phyloP scores from a whole-genome alignment of 164 flowering plant genomes.

The Umbellularia californica region DNA sequence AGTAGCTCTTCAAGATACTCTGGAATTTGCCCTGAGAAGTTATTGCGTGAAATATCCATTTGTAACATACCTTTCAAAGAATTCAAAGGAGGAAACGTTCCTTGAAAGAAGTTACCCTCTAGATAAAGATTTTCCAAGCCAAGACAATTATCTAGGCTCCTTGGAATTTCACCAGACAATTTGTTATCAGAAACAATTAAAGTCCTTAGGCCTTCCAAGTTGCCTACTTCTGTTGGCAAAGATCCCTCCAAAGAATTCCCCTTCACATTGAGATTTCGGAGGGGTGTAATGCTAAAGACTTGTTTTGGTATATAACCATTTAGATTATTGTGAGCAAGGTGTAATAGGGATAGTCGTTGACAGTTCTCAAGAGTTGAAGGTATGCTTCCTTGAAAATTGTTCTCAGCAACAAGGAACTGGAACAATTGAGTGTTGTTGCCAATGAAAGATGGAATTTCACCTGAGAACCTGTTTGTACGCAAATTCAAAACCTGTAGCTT shows the following conservation, averaged over 20 bases:
- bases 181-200: neutral
- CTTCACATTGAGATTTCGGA: neutral
- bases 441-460: conserved; percentile 12
- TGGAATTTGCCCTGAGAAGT: conserved; percentile 3
- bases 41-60: conserved; percentile 8
- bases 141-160: conserved; percentile 3
- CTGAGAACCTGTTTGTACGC: conserved; percentile 4
- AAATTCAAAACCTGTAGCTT: neutral
- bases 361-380: conserved; percentile 8
- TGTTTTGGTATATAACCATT: neutral
- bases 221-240: neutral
- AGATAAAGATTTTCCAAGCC: neutral
- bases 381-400: conserved; percentile 9
- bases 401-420: neutral
- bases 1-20: neutral
- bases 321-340: neutral
- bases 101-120: conserved; percentile 10
- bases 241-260: neutral
- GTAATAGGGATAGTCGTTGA: neutral
- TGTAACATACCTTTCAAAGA: conserved; percentile 1
- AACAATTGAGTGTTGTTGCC: conserved; percentile 7
- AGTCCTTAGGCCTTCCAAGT: neutral
- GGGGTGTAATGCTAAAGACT: neutral
- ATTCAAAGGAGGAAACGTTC: conserved; percentile 4
- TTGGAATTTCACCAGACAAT: conserved; percentile 7